Percentiles rank a stretch among this genome's conserved stretches.
Evolutionary conservation across 1,284 basidiomycete genomes (phyloP).

Genomic region (Trametes pubescens): DNA sequence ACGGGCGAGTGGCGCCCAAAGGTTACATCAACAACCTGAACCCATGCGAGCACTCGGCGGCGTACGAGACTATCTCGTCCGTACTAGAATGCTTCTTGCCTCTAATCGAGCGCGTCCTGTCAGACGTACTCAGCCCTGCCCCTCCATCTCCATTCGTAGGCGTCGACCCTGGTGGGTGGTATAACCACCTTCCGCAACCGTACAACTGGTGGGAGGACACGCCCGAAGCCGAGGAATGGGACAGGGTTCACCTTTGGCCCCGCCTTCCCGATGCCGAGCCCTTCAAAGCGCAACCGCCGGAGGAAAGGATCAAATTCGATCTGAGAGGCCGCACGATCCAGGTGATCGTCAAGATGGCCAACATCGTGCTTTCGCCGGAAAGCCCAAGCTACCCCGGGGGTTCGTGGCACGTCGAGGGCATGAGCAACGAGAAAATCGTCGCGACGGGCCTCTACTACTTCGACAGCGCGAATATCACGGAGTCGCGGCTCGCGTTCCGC

Average conservation of each 20-base stretch:
- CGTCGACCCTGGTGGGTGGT: constrained; percentile 9
- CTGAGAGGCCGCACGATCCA: constrained; percentile 42
- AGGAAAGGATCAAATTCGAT: constrained; percentile 20
- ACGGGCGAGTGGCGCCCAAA: neutral
- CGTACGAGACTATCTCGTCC: constrained; percentile 44
- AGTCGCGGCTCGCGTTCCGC: constrained; percentile 25
- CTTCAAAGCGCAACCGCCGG: neutral
- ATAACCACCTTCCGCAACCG: constrained; percentile 6
- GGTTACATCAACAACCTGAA: constrained; percentile 45
- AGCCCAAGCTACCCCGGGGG: constrained; percentile 44
- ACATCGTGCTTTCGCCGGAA: constrained; percentile 56
- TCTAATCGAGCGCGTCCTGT: constrained; percentile 45
- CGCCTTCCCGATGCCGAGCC: constrained; percentile 9
- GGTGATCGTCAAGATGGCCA: constrained; percentile 60
- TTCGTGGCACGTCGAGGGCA: constrained; percentile 48
- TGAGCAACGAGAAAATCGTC: constrained; percentile 56
- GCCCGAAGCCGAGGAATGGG: neutral
- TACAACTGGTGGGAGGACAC: neutral
- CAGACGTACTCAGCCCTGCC: constrained; percentile 14
- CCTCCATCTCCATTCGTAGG: constrained; percentile 5
- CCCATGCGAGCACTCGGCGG: constrained; percentile 35
- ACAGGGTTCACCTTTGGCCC: neutral
- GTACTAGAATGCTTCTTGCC: constrained; percentile 44
- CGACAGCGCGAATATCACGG: constrained; percentile 28
- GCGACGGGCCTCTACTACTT: constrained; percentile 51